Base-by-base conservation (phyloP, 257 asterid genomes). In the Ilex aquifolium region DNA sequence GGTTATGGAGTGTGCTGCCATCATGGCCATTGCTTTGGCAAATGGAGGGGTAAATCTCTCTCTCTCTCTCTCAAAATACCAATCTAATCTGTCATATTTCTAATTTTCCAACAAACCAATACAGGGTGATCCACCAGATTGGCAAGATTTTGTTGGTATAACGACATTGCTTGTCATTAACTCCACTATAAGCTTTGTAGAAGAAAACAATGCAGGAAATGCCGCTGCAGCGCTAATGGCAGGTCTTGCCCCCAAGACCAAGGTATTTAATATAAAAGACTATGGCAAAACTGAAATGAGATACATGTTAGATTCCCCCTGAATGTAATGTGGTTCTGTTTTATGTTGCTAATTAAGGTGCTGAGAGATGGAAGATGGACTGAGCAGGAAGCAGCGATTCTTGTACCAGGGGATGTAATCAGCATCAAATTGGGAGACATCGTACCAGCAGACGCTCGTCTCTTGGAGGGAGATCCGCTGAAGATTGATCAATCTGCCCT, bases 221-320 rank as follows among this genome's bases (percentile, higher is more conserved):
- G 95, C 95, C 54, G 95, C 95, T 2, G 86, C 85, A 10, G 95
- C 95, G 40, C 78, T 85, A 17, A 85, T 85, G 95, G 90, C 95
- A 4, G 80, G 90, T 9, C 85, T 85, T 64, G 95, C 95, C 40
- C 95, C 95, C 14, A 83, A 81, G 73, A 74, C 95, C 9, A 85
- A 79, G 95, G 92, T 79, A 52, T 4, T 46, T 1, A 5, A 36
- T 7, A 36, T 4, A 4, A 36, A 36, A 36, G 8, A 36, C 42
- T 36, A 36, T 36, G 42, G 42, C 1, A 36, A 36, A 36, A 36
- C 42, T 36, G 42, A 36, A 36, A 36, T 36, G 5, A 36, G 5
- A 8, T 36, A 36, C 8, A 36, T 36, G 8, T 36, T 36, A 21
- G 27, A 21, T 21, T 21, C 27, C 27, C 27, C 27, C 27, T 21